These are phyloP conservation scores for Cutaneotrichosporon mucoides DNA, from an alignment of 1,284 basidiomycete species.

Conservation along the genomic window DNA sequence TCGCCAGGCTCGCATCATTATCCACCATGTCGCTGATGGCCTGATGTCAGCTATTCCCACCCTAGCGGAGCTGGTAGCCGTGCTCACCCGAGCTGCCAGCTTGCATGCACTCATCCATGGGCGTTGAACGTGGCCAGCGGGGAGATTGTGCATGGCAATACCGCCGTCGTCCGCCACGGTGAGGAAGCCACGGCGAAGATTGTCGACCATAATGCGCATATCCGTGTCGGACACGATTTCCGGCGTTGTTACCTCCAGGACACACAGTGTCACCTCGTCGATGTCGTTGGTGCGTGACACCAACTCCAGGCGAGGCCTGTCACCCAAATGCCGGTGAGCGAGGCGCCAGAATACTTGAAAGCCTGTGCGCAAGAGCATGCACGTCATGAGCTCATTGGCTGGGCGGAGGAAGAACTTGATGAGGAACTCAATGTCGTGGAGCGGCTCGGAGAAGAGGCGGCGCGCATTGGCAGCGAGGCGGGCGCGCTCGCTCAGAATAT, in stretches of 20 bases:
- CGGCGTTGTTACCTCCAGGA: background rate
- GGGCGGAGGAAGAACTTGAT: slow-evolving; percentile 12
- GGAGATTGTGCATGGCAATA: background rate
- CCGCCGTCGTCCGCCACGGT: background rate
- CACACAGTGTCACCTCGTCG: background rate
- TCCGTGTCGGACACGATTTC: background rate
- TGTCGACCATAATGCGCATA: background rate
- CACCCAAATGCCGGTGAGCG: background rate
- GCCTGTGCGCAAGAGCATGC: slow-evolving; percentile 12
- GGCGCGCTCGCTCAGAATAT: background rate
- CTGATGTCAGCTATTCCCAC: background rate
- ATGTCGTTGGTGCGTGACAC: background rate
- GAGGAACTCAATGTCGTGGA: slow-evolving; percentile 1
- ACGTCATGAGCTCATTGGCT: slow-evolving; percentile 13
- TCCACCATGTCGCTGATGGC: slow-evolving; percentile 5
- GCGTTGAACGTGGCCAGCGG: background rate
- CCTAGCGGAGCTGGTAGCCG: background rate
- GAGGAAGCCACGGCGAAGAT: slow-evolving; percentile 2
- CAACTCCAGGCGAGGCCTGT: slow-evolving; percentile 3
- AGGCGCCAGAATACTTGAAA: slow-evolving; percentile 11
- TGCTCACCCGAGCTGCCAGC: background rate
- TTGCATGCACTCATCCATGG: background rate
- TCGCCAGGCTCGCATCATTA: background rate
- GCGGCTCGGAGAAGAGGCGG: background rate
- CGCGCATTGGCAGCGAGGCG: background rate